phyloP scores from a whole-genome alignment of 2,329 filamentous ascomycete genomes.

The Colletotrichum sansevieriae region DNA sequence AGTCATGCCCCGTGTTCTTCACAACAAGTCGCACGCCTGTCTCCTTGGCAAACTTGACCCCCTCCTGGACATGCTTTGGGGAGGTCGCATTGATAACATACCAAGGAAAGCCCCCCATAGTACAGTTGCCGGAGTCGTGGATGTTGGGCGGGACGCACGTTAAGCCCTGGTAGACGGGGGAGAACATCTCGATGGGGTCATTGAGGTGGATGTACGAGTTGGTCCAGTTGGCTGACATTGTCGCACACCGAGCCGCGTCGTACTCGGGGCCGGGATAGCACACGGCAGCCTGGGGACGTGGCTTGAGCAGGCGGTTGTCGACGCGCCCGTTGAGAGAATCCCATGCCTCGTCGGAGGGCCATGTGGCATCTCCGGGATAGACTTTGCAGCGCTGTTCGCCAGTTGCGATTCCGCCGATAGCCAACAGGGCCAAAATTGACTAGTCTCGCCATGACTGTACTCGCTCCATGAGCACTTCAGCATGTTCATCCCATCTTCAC shows the following conservation, averaged over 20 bases:
- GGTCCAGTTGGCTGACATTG: conserved; percentile 25
- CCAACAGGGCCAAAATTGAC: too few species aligned
- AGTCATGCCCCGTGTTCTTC: conserved; percentile 33
- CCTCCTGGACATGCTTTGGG: conserved; percentile 21
- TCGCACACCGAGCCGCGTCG: conserved; percentile 8
- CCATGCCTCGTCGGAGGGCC: too few species aligned
- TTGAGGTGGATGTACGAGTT: conserved; percentile 25
- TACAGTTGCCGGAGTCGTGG: conserved; percentile 32
- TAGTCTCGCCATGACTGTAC: too few species aligned
- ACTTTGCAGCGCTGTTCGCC: too few species aligned
- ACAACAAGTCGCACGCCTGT: conserved; percentile 28
- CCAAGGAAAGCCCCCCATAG: conserved; percentile 31
- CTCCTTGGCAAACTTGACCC: conserved; percentile 28
- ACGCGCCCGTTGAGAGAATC: too few species aligned
- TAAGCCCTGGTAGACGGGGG: conserved; percentile 30
- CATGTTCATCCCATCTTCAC: too few species aligned
- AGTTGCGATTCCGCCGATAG: too few species aligned
- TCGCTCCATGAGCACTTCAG: conserved; percentile 17
- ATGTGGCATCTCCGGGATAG: too few species aligned
- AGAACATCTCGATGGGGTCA: conserved; percentile 31
- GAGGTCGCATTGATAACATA: conserved; percentile 30
- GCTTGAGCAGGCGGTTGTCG: too few species aligned
- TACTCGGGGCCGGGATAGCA: neutral
- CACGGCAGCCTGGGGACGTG: too few species aligned
- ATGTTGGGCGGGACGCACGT: conserved; percentile 26